Evolutionary conservation across 148 eudicot species (phyloP).

Genomic region (Dysphania ambrosioides): DNA sequence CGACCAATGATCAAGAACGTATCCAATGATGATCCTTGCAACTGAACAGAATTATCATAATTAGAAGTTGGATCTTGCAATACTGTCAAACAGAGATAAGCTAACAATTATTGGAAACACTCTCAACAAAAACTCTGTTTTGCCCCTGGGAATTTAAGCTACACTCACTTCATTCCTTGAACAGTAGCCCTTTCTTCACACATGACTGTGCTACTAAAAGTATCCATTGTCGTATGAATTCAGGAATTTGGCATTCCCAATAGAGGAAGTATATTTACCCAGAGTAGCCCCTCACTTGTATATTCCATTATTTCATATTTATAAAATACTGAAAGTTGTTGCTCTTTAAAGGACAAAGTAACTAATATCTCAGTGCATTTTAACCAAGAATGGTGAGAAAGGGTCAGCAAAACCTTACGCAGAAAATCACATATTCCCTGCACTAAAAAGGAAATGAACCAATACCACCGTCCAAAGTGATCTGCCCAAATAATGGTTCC

Average conservation of each 20-base stretch:
- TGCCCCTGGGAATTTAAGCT: neutral
- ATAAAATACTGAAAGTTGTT: neutral
- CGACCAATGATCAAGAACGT: slow-evolving; percentile 81
- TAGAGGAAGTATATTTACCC: neutral
- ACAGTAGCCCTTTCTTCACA: no score
- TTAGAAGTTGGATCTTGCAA: neutral
- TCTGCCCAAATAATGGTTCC: neutral
- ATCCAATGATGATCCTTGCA: slow-evolving; percentile 75
- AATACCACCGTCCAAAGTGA: neutral
- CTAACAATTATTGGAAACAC: neutral
- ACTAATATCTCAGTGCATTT: neutral
- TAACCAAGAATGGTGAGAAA: no score
- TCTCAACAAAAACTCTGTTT: neutral
- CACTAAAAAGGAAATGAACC: neutral
- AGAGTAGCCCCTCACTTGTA: no score
- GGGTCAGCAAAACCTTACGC: neutral
- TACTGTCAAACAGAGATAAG: neutral
- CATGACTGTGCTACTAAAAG: no score
- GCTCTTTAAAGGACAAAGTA: neutral
- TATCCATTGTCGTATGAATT: no score
- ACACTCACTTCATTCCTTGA: no score
- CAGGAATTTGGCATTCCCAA: neutral
- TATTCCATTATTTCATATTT: neutral
- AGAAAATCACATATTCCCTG: neutral
- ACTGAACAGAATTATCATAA: slow-evolving; percentile 34